Conservation (phyloP, 495 filamentous ascomycete species). For the Apiosordaria backusii region DNA sequence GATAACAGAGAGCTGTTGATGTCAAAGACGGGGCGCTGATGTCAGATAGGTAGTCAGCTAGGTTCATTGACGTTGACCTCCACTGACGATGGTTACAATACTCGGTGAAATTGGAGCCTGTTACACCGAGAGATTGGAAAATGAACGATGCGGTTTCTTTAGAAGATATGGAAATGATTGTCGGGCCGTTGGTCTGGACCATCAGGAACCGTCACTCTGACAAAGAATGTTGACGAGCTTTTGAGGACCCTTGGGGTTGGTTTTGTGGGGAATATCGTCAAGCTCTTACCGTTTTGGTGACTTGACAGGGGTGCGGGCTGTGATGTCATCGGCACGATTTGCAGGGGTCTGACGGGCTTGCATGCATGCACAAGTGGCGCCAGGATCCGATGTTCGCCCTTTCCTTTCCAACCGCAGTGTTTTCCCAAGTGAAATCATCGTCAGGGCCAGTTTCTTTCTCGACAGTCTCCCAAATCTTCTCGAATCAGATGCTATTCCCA, state of each 20-base stretch:
- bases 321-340: not conserved
- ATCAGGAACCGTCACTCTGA: not conserved
- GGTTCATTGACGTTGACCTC: too few relatives aligned
- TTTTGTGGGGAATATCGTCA: not conserved
- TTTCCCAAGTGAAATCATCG: not conserved
- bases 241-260: not conserved
- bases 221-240: not conserved
- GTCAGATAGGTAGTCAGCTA: not conserved
- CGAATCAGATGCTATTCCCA: not conserved
- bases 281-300: not conserved
- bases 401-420: not conserved
- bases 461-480: not conserved
- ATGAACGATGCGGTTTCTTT: not conserved
- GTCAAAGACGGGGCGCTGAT: not conserved
- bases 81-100: not conserved
- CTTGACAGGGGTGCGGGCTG: not conserved
- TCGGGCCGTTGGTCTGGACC: not conserved
- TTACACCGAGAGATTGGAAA: not conserved
- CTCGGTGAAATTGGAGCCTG: not conserved
- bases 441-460: not conserved
- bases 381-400: not conserved
- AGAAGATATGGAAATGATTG: not conserved
- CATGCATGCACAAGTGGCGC: not conserved
- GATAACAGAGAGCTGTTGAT: not conserved
- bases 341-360: not conserved